Evolutionary conservation across 2,329 filamentous ascomycete species (phyloP).

Genomic region (Fusarium verrucosum): DNA sequence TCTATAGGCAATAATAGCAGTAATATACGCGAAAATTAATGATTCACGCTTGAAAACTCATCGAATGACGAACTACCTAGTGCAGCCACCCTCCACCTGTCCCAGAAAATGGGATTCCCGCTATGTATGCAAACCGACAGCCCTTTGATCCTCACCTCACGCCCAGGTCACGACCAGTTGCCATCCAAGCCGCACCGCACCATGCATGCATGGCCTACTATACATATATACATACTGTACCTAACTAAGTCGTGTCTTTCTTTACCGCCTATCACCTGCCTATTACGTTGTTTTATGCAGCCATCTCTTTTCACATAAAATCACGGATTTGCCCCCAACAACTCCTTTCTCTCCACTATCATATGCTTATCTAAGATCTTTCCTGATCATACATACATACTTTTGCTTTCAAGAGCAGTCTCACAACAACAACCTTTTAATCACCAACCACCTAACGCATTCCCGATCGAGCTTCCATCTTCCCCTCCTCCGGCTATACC

Average conservation of each 20-base stretch:
- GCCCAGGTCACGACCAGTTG: constrained; percentile 16
- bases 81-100: constrained; percentile 23
- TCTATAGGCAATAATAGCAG: constrained; percentile 5
- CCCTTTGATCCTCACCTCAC: constrained; percentile 10
- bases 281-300: constrained; percentile 8
- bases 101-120: neutral
- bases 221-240: constrained; percentile 4
- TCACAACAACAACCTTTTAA: neutral
- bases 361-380: constrained; percentile 10
- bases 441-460: neutral
- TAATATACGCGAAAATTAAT: constrained; percentile 9
- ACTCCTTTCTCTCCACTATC: constrained; percentile 10
- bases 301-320: constrained; percentile 33
- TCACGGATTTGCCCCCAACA: constrained; percentile 22
- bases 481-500: neutral
- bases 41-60: neutral
- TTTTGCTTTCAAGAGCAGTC: neutral
- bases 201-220: too few species aligned
- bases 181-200: neutral
- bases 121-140: neutral
- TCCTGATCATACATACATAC: too few species aligned
- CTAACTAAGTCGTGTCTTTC: neutral
- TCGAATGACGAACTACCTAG: constrained; percentile 19
- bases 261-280: constrained; percentile 21
- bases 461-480: neutral